Evolutionary conservation across 2,329 filamentous ascomycete species (phyloP), one percentile per base, ranked within the genome.

Genomic region (Xylariaceae sp.): DNA sequence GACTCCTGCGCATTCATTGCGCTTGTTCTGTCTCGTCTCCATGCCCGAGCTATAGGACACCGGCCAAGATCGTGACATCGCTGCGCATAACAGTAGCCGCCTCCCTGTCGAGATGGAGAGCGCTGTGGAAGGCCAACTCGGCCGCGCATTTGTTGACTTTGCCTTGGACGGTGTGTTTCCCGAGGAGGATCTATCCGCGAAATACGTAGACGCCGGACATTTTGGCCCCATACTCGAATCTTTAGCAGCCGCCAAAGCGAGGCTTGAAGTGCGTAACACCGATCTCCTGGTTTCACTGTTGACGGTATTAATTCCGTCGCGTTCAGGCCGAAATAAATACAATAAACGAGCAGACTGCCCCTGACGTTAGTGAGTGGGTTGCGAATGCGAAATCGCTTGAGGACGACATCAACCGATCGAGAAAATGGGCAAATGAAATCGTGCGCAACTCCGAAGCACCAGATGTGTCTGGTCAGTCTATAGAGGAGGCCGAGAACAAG

Each of bases 311-410:
- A 66, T 56, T 30, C 37, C 56, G 15, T 17, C 58, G 37, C 51
- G 17, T 18, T 9, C 58, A 89, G 86, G 75, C 81, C 61, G 87
- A 95, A 67, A 88, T 97, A 60, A 88, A 87, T 64, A 74, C 78
- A 18, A 84, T 94, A 62, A 95, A 92, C 73, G 83, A 86, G 70
- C 86, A 91, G 65, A 88, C 86, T 15, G 88, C 87, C 58, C 83
- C 87, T 45, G 88, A 95, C 68, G 88, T 96, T 54, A 88, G 91
- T 70, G 83, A 87, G 55, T 97, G 93, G 93, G 89, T 95, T 58
- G 77, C 81, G 55, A 90, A 94, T 73, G 91, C 92, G 52, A 90
- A 90, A 73, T 85, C 87, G 55, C 82, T 97, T 6, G 90, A 96
- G 72, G 83, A 87, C 62, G 93, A 97, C 70, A 93, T 97, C 65